Conservation (phyloP, 306 rosid genomes). For the Cucurbita argyrosperma region DNA sequence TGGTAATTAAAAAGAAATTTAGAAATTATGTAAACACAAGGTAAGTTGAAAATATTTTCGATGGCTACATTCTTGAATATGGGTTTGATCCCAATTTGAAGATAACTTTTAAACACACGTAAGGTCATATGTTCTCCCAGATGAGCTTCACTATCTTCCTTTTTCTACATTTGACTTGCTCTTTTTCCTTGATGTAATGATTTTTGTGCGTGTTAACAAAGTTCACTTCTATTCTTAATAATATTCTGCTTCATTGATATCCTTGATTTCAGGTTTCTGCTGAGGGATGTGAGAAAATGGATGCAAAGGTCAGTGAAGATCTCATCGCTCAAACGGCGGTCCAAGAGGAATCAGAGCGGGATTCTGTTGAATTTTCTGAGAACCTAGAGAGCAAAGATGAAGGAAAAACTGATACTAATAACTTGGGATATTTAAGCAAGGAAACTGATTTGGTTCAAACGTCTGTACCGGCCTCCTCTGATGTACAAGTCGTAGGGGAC, state of each 20-base stretch:
- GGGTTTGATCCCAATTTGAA: background rate
- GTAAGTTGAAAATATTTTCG: background rate
- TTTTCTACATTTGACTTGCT: background rate
- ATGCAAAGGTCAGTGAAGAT: slow-evolving; percentile 16
- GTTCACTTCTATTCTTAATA: background rate
- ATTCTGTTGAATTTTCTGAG: slow-evolving; percentile 17
- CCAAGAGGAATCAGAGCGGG: slow-evolving; percentile 20
- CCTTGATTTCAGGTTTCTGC: slow-evolving; percentile 27
- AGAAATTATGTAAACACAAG: background rate
- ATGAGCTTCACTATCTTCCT: background rate
- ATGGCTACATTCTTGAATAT: background rate
- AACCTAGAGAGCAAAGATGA: slow-evolving; percentile 20
- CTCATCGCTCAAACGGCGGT: slow-evolving; percentile 23
- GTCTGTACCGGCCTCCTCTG: slow-evolving; percentile 21
- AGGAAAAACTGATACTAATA: slow-evolving; percentile 21
- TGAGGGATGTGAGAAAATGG: slow-evolving; percentile 28
- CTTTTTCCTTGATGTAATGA: background rate
- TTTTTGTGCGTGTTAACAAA: background rate
- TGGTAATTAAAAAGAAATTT: background rate
- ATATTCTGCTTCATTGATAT: background rate
- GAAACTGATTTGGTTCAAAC: slow-evolving; percentile 27
- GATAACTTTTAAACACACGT: background rate
- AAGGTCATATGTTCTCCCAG: background rate
- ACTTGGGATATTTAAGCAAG: slow-evolving; percentile 13
- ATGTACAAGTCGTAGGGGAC: slow-evolving; percentile 33